These are phyloP conservation scores for Populus hybrid DNA, from an alignment of 441 rosid genomes.

Conservation along the genomic window DNA sequence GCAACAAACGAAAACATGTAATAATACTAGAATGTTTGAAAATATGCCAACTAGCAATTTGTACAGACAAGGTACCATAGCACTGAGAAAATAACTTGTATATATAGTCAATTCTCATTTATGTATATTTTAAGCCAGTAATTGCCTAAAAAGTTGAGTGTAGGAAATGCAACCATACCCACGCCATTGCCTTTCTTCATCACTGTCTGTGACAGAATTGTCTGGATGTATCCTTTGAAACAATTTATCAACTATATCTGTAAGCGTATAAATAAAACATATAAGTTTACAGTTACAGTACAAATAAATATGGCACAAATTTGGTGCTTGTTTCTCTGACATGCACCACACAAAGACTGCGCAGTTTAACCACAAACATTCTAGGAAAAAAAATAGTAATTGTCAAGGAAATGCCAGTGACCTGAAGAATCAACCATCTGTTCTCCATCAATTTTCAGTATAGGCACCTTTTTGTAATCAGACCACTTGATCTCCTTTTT, in stretches of 20 bases:
- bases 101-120: too few species aligned
- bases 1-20: neutral
- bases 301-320: neutral
- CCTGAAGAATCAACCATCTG: slow-evolving; percentile 96
- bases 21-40: neutral
- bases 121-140: neutral
- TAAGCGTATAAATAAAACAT: slow-evolving; percentile 11
- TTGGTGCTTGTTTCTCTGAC: neutral
- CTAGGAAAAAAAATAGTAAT: neutral
- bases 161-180: slow-evolving; percentile 42
- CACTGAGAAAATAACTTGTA: neutral
- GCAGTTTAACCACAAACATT: neutral
- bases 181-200: slow-evolving; percentile 82
- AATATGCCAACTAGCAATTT: neutral
- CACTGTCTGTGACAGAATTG: slow-evolving; percentile 34
- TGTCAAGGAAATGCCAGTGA: slow-evolving; percentile 20
- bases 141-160: neutral
- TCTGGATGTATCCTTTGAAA: slow-evolving; percentile 63
- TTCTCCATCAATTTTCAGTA: slow-evolving; percentile 72
- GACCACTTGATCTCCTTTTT: slow-evolving; percentile 97
- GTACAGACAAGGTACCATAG: neutral
- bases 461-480: slow-evolving; percentile 92
- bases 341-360: neutral
- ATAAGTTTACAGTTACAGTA: neutral
- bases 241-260: slow-evolving; percentile 70